phyloP scores from a whole-genome alignment of 495 filamentous ascomycete species.

The Acidomyces sp. region DNA sequence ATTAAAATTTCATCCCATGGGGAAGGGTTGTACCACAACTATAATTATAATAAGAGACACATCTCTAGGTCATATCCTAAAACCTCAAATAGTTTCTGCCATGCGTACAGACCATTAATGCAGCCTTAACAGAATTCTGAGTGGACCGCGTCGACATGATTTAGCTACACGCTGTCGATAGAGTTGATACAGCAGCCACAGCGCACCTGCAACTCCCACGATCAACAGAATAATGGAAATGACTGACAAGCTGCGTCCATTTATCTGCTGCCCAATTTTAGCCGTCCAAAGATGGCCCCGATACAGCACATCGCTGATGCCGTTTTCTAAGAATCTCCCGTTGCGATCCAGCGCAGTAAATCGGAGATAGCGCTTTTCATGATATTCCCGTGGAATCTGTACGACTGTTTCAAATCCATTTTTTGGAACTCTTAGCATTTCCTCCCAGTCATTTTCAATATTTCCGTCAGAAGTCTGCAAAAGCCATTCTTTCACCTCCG shows the following conservation, averaged over 20 bases:
- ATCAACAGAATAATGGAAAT: not conserved
- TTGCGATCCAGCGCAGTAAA: not conserved
- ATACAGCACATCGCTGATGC: not conserved
- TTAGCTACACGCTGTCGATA: too few relatives aligned
- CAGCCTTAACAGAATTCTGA: too few relatives aligned
- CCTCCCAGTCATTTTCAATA: not conserved
- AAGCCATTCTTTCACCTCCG: slow-evolving; percentile 3
- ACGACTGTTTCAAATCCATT: not conserved
- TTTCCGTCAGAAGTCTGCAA: not conserved
- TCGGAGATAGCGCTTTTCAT: not conserved
- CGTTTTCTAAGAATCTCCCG: not conserved
- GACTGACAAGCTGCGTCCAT: not conserved
- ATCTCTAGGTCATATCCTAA: too few relatives aligned
- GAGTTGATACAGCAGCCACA: too few relatives aligned
- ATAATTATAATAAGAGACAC: too few relatives aligned
- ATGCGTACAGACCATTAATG: too few relatives aligned
- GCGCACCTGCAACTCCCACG: too few relatives aligned
- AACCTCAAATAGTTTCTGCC: too few relatives aligned
- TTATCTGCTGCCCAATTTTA: not conserved
- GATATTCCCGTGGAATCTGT: not conserved
- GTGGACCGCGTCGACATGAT: too few relatives aligned
- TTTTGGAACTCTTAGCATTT: not conserved
- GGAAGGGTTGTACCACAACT: too few relatives aligned
- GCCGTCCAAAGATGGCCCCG: not conserved
- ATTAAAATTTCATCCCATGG: too few relatives aligned